Base-by-base conservation (phyloP, 1,139 yeast species). In the Debaryomycetaceae sp. region DNA sequence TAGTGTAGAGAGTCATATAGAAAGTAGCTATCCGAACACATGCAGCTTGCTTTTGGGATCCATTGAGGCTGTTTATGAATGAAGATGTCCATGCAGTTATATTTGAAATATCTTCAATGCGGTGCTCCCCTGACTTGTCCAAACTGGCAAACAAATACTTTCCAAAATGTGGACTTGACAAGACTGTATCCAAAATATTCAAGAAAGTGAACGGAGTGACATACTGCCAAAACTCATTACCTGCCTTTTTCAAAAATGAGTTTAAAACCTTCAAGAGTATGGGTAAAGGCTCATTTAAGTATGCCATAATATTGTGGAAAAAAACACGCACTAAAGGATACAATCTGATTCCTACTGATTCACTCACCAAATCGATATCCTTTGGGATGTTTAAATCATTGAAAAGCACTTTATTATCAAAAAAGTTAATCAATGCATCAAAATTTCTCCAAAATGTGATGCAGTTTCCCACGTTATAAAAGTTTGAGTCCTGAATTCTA, bases 391-490 rank as follows among this genome's bases (percentile, higher is more conserved):
- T 66, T 17, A 84, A 57, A 31, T 63, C 59, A 4, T 63, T 60
- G 9, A 68, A 46, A 24, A 82, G 67, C 0, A 75, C 68, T 7
- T 66, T 65, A 5, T 60, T 52, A n/a, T 70, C 71, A 38, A 76
- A 60, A 4, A 73, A 54, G 27, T 65, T 62, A 29, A 82, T 51
- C 0, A 85, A 43, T 0, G 72, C 68, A 7, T 58, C 49, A 38
- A 80, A 55, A 46, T 69, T 72, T 9, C 66, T 57, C 87, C 91
- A 86, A 56, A 84, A 84, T 9, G 56, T 55, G 9, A 69, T 60
- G 33, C 84, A 75, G 5, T 63, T 59, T 0, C 56, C 59, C 20
- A 73, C 77, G 24, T 66, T 66, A 58, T 75, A 82, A 47, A 59
- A 68, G 1, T 63, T 60, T 0, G 81, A 77, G 50, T 78, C 69